Evolutionary conservation across 2,329 filamentous ascomycete genomes (phyloP), one percentile per base, ranked within the genome.

Genomic region (Colletotrichum kahawae): DNA sequence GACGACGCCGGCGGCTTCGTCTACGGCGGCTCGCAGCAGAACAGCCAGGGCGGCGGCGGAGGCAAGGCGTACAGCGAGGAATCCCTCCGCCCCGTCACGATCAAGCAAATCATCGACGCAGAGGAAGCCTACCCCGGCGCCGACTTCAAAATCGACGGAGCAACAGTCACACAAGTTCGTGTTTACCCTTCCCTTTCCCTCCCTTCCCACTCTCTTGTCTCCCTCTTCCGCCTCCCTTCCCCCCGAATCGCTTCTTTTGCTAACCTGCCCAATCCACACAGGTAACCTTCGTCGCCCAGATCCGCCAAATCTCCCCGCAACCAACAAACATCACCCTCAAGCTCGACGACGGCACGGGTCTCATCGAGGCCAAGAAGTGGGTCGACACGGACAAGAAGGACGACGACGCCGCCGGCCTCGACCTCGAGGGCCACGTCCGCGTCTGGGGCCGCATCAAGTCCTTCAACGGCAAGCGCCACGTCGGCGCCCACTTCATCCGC

Each of bases 291-390:
- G 92, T 99, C 76, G 97, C 95, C 67, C 96, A 98, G 88, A 93
- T 99, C 80, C 95, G 95, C 83, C 93, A 93, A 85, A 92, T 98
- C 85, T 94, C 92, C 82, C 90, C 91, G n/a, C 95, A 98, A 86
- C 91, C 93, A 54, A 98, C 96, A 78, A 97, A 98, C 86, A 92
- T 95, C 79, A 98, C 95, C 60, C 98, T 97, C 90, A 94, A 93
- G 81, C 88, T 99, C 80, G 97, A 99, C 85, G 97, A 99, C 85
- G 97, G 97, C 83, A 99, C 97, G 1, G 96, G 95, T 75, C 90
- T 93, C 76, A 93, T 98, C 80, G 97, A 99, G 85, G 96, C 95
- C 78, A 97, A 97, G 87, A 93, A 94, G 83, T 98, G 94, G 94
- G 89, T 94, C 72, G 93, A 96, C 84, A 85, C 89, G 78, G 91